Percentiles rank a stretch among this genome's conserved stretches.
Evolutionary conservation across 148 eudicot genomes (phyloP).

Genomic region (Amaranthus hypochondriacus): DNA sequence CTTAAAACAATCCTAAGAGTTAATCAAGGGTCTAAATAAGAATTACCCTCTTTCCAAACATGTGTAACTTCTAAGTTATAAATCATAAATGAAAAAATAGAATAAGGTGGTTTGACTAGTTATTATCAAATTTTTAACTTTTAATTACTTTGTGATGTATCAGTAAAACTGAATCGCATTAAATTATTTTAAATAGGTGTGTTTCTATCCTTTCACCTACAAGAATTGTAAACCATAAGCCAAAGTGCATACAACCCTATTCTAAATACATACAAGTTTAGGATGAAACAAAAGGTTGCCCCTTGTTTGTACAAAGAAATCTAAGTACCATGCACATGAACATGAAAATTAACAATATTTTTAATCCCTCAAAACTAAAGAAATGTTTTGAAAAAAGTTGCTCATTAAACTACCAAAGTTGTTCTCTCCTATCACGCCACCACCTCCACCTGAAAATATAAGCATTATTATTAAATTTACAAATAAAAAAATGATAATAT

Average conservation of each 20-base stretch:
- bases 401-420: conserved; percentile 39
- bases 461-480: neutral
- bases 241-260: conserved; percentile 5
- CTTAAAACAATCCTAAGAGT: too few relatives aligned
- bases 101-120: too few relatives aligned
- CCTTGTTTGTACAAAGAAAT: conserved; percentile 10
- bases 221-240: neutral
- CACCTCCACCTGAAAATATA: conserved; percentile 72
- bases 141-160: too few relatives aligned
- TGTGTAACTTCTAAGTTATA: too few relatives aligned
- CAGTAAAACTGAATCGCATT: too few relatives aligned
- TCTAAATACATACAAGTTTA: conserved; percentile 9
- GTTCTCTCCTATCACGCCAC: conserved; percentile 64
- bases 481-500: too few relatives aligned
- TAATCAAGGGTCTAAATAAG: too few relatives aligned
- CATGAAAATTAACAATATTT: conserved; percentile 7
- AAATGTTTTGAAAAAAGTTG: neutral
- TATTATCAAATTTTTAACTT: too few relatives aligned
- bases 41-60: too few relatives aligned
- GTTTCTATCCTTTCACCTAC: neutral
- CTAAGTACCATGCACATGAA: conserved; percentile 4
- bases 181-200: too few relatives aligned
- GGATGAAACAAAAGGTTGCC: neutral
- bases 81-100: too few relatives aligned
- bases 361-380: neutral